phyloP scores from a whole-genome alignment of 768 basidiomycete genomes.

The Phlebiopsis gigantea region DNA sequence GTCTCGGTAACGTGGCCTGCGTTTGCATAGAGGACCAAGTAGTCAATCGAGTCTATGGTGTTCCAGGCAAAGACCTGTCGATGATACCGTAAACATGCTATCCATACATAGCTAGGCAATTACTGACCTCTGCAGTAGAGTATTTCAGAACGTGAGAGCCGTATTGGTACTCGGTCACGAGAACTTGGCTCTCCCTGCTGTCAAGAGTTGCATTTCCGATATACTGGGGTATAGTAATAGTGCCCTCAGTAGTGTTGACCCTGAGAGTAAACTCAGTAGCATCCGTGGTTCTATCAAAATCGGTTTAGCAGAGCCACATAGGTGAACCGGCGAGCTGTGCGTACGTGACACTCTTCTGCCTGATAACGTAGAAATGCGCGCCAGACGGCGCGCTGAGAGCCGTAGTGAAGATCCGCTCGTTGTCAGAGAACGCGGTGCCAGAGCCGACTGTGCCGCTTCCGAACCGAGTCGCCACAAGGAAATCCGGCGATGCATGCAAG shows the following conservation, averaged over 20 bases:
- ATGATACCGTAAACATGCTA: background rate
- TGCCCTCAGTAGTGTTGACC: slow-evolving; percentile 19
- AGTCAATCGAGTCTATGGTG: slow-evolving; percentile 17
- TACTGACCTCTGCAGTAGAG: slow-evolving; percentile 16
- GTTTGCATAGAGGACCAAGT: slow-evolving; percentile 18
- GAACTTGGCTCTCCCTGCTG: slow-evolving; percentile 21
- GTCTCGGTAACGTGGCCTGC: slow-evolving; percentile 17
- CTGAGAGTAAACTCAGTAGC: slow-evolving; percentile 16
- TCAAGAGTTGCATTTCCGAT: slow-evolving; percentile 15
- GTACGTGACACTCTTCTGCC: slow-evolving; percentile 18
- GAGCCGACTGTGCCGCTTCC: slow-evolving; percentile 12
- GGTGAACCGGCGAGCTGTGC: background rate
- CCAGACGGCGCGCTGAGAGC: slow-evolving; percentile 19
- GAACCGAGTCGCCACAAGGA: slow-evolving; percentile 19
- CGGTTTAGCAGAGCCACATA: background rate
- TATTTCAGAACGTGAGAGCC: slow-evolving; percentile 19
- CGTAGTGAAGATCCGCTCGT: slow-evolving; percentile 19
- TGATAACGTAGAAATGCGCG: slow-evolving; percentile 24
- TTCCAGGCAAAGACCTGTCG: slow-evolving; percentile 15
- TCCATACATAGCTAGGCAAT: background rate
- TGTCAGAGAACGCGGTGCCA: slow-evolving; percentile 15
- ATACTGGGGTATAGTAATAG: slow-evolving; percentile 16
- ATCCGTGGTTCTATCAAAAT: slow-evolving; percentile 1
- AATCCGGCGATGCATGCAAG: slow-evolving; percentile 22
- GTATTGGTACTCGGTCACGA: slow-evolving; percentile 21